Conservation (phyloP, 306 rosid genomes). For the Vigna nakashimae region DNA sequence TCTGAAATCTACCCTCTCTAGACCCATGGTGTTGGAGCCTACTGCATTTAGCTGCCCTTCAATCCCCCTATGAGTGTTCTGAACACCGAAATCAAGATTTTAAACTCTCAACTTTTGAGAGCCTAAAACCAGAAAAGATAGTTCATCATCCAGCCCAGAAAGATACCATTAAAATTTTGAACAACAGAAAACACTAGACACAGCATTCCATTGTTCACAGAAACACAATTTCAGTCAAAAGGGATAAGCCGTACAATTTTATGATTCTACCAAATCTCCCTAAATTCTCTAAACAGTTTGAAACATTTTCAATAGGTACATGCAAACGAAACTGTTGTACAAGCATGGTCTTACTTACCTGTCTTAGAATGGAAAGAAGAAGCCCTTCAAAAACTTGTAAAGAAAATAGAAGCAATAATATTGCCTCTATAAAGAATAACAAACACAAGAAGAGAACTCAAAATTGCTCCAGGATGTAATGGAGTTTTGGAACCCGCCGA, state of each 20-base stretch:
- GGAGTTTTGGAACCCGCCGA: slow-evolving; percentile 86
- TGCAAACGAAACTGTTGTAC: slow-evolving; percentile 30
- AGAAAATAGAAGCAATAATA: slow-evolving; percentile 53
- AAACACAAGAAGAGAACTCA: slow-evolving; percentile 52
- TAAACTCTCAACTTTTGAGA: slow-evolving; percentile 6
- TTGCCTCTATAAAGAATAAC: slow-evolving; percentile 55
- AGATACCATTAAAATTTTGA: slow-evolving; percentile 4
- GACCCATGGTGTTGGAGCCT: too few relatives aligned
- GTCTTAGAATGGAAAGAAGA: slow-evolving; percentile 42
- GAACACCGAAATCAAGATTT: slow-evolving; percentile 6
- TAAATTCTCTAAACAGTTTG: slow-evolving; percentile 16
- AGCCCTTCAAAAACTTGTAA: slow-evolving; percentile 50
- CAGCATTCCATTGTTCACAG: slow-evolving; percentile 24
- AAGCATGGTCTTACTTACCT: slow-evolving; percentile 52
- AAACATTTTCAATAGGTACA: slow-evolving; percentile 27
- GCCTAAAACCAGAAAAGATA: neutral
- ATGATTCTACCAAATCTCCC: slow-evolving; percentile 26
- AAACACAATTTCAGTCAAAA: slow-evolving; percentile 10
- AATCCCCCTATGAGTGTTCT: slow-evolving; percentile 9
- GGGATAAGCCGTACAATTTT: slow-evolving; percentile 15
- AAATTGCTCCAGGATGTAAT: slow-evolving; percentile 75
- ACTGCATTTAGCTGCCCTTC: neutral
- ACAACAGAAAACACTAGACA: slow-evolving; percentile 8
- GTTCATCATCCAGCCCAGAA: neutral
- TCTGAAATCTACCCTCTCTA: neutral